Evolutionary conservation across 2,329 filamentous ascomycete genomes (phyloP).

Genomic region (Exophiala oligosperma): DNA sequence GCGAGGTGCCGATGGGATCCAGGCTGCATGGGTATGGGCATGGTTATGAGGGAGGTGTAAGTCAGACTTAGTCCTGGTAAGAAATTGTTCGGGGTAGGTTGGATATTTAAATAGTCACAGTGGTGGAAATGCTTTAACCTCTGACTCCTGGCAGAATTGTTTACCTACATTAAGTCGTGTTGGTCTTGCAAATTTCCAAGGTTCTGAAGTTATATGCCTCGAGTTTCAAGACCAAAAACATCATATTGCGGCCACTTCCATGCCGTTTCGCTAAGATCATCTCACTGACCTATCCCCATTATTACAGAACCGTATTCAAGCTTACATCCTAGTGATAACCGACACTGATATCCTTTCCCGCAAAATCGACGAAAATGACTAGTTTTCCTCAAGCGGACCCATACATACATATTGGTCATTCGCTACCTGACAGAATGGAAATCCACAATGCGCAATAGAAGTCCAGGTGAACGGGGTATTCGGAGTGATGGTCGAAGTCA

Average conservation of each 20-base stretch:
- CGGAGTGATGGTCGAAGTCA: constrained; percentile 1
- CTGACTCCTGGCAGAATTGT: not conserved
- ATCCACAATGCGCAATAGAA: not conserved
- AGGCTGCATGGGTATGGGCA: not conserved
- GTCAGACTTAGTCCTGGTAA: not conserved
- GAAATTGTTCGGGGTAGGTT: not conserved
- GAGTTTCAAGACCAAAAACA: too few species aligned
- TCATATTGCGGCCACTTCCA: not conserved
- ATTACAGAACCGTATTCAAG: not conserved
- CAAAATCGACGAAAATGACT: not conserved
- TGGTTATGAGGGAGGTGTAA: not conserved
- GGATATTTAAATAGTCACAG: not conserved
- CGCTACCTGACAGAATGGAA: not conserved
- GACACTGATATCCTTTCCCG: not conserved
- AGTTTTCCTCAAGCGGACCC: not conserved
- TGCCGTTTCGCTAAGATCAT: not conserved
- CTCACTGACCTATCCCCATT: not conserved
- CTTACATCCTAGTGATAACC: not conserved
- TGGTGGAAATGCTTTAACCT: not conserved
- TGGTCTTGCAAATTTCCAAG: not conserved
- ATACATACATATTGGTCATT: constrained; percentile 1
- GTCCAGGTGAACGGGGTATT: not conserved
- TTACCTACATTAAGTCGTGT: not conserved
- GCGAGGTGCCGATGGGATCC: not conserved
- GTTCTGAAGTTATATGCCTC: too few species aligned